Base-by-base conservation (phyloP, 208 protist genomes). In the Trypanosoma scelopori region DNA sequence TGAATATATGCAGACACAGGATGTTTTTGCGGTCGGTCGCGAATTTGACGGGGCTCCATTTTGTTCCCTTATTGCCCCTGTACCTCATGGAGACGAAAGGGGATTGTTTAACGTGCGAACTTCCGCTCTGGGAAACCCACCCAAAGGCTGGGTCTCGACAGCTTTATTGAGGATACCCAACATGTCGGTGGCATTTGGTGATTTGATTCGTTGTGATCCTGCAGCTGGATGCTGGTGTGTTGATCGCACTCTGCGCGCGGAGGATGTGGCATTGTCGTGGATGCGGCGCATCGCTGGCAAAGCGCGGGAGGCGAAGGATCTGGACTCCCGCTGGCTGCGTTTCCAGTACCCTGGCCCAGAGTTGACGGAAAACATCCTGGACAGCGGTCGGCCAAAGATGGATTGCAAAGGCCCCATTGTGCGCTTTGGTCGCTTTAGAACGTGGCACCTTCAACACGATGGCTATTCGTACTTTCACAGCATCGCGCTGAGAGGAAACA, bases 391-490 rank as follows among this genome's bases (percentile, higher is more conserved):
- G n/a, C 37, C n/a, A 25, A 28, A 18, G 27, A 32, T 9, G 18
- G 30, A 39, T 55, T n/a, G 15, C 3, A 41, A 42, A 28, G 15
- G 45, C 20, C 23, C 67, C 6, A 74, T 82, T 35, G 59, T 79
- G n/a, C 65, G 69, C 11, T 48, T 64, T 47, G 65, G 74, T 18
- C 69, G 73, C 39, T 82, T 82, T 45, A 61, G 80, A 25, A 63
- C 77, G 47, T 86, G 76, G 76, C 71, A 72, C 61, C 75, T 82
- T 28, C 69, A 71, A 0, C 66, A 76, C 39, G 76, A 82, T 65
- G 80, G 80, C 13, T 86, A 76, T 48, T 64, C 78, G 1, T 86
- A 78, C 59, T 86, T 86, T n/a, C 80, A 86, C 41, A 68, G 80
- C 23, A 72, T 86, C 41, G 74, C 79, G 3, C 47, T 81, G 60